Conservation (phyloP, 306 rosid species). For the Medicago ruthenica region DNA sequence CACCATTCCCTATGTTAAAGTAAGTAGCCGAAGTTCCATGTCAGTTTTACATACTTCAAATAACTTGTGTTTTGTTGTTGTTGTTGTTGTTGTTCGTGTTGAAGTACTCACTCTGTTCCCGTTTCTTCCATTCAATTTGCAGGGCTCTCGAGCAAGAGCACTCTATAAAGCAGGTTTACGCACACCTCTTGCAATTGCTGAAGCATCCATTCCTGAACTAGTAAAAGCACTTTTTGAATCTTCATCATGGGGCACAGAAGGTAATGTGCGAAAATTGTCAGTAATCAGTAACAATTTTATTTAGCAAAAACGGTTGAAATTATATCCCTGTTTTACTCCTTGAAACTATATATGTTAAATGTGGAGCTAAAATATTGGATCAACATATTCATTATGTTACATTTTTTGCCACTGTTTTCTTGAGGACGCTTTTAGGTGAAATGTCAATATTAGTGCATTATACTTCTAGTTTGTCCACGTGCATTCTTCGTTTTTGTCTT, state of each 20-base stretch:
- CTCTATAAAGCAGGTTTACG: conserved; percentile 95
- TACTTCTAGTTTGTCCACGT: conserved; percentile 26
- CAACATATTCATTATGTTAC: conserved; percentile 22
- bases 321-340: conserved; percentile 27
- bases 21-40: conserved; percentile 39
- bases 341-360: conserved; percentile 36
- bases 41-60: conserved; percentile 27
- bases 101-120: conserved; percentile 17
- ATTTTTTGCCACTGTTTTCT: conserved; percentile 25
- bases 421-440: conserved; percentile 22
- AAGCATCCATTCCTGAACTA: conserved; percentile 84
- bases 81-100: neutral
- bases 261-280: conserved; percentile 49
- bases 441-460: conserved; percentile 28
- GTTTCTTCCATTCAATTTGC: conserved; percentile 45
- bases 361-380: conserved; percentile 21
- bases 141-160: conserved; percentile 99
- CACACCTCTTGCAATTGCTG: conserved; percentile 91
- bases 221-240: conserved; percentile 89
- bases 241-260: conserved; percentile 86
- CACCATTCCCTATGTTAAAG: conserved; percentile 88
- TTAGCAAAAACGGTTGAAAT: conserved; percentile 1
- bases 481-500: conserved; percentile 23
- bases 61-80: conserved; percentile 30
- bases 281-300: conserved; percentile 8